Conservation (phyloP, 768 basidiomycete species). For the Macrolepiota dolichaula region DNA sequence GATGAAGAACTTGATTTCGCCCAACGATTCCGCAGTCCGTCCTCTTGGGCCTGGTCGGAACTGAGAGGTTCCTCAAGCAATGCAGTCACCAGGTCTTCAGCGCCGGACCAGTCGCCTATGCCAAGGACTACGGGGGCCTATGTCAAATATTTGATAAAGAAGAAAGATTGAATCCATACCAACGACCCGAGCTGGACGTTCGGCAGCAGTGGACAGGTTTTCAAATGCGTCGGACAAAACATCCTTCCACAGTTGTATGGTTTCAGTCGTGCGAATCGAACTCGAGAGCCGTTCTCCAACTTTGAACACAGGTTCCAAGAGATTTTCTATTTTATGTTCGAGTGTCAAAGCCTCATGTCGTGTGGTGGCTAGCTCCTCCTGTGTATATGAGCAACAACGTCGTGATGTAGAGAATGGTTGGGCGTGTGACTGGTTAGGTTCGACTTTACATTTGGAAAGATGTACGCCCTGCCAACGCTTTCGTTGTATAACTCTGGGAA, state of each 20-base stretch:
- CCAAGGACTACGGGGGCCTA: conserved; percentile 47
- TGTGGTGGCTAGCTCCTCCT: background rate
- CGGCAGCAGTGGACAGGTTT: conserved; percentile 26
- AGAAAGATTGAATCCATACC: conserved; percentile 34
- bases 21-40: conserved; percentile 50
- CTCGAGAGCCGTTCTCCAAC: conserved; percentile 10
- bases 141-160: conserved; percentile 4
- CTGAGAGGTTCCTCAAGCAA: conserved; percentile 69
- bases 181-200: conserved; percentile 40
- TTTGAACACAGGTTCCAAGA: conserved; percentile 44
- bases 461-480: background rate
- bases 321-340: conserved; percentile 43
- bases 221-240: conserved; percentile 35
- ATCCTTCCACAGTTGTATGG: conserved; percentile 43
- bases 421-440: background rate
- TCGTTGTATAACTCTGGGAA: background rate
- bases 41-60: conserved; percentile 42
- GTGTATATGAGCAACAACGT: background rate
- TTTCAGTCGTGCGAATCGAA: conserved; percentile 22
- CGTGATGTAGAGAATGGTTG: background rate
- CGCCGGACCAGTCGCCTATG: conserved; percentile 48
- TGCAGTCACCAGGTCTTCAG: conserved; percentile 62
- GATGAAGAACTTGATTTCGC: conserved; percentile 18
- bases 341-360: conserved; percentile 36
- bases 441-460: background rate